Conservation (phyloP, 768 basidiomycete species). For the Psilocybe subaeruginosa region DNA sequence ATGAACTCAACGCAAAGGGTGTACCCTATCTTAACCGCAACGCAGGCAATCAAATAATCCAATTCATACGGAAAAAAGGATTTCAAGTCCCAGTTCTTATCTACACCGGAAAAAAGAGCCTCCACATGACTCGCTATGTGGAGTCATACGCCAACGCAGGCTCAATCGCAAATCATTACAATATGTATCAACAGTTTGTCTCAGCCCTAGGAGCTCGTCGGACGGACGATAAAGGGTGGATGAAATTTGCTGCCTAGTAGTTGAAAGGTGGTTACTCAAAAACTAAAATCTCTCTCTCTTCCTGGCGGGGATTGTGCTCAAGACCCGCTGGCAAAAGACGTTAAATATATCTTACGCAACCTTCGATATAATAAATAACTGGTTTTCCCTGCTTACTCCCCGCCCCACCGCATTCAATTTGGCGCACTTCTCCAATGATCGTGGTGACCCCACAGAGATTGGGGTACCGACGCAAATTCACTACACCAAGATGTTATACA, state of each 20-base stretch:
- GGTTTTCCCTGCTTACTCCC: no score
- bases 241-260: neutral
- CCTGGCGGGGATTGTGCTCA: no score
- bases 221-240: neutral
- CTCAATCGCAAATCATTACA: slow-evolving; percentile 9
- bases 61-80: slow-evolving; percentile 8
- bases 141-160: slow-evolving; percentile 10
- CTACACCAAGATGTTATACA: no score
- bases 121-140: slow-evolving; percentile 15
- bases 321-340: no score
- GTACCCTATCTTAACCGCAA: slow-evolving; percentile 1
- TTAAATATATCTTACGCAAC: no score
- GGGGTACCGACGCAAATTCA: no score
- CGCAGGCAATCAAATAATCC: slow-evolving; percentile 11
- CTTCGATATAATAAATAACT: no score
- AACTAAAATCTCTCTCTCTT: no score
- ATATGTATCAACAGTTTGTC: neutral
- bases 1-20: slow-evolving; percentile 15
- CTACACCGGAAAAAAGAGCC: slow-evolving; percentile 10
- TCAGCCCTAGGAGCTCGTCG: neutral
- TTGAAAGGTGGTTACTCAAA: no score
- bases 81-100: slow-evolving; percentile 11
- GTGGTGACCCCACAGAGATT: no score
- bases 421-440: no score
- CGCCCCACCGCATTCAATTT: no score